Evolutionary conservation across 2,329 filamentous ascomycete genomes (phyloP), one percentile per base, ranked within the genome.

Genomic region (Chrysosporium keratinophilum): DNA sequence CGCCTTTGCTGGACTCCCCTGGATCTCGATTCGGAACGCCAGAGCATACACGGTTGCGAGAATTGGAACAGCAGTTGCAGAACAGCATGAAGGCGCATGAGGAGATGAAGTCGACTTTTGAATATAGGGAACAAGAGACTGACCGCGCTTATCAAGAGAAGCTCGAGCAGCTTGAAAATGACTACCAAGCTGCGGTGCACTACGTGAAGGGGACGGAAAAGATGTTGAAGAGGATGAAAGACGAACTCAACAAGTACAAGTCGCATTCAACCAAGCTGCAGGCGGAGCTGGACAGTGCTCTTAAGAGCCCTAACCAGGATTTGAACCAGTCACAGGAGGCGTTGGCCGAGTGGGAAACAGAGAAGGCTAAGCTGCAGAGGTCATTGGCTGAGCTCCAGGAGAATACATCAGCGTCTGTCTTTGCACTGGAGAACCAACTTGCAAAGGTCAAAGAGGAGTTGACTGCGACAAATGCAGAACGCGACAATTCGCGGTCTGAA

Each of bases 141-240:
- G 91, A 95, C 67, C 79, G 82, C 53, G 81, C 87, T 45, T 97
- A 95, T 72, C 86, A 90, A 58, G 90, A 96, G 67, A 96, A 96
- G 69, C 78, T 98, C 50, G 81, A 88, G 56, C 90, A 95, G 66
- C 81, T 98, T 33, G 90, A 97, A 71, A 95, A 90, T 66, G 93
- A 98, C 68, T 96, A 98, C 67, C 89, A 96, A 69, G 95, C 93
- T 41, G 91, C 93, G 14, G 90, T 97, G 48, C 93, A 96, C 70
- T 98, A 98, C 65, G 88, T 98, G 61, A 94, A 95, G 71, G 93
- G 93, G 55, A 97, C 93, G 1, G 93, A 98, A 71, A 97, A 96
- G 78, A 96, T 98, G 89, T 80, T 98, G 47, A 90, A 93, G 71
- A 91, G 94, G 69, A 91, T 98, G 78, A 97, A 97, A 74, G 89